Percentiles rank a stretch among this genome's conserved stretches.
These are phyloP conservation scores for Capsicum rhomboideum DNA, from an alignment of 257 asterid species.

Conservation along the genomic window DNA sequence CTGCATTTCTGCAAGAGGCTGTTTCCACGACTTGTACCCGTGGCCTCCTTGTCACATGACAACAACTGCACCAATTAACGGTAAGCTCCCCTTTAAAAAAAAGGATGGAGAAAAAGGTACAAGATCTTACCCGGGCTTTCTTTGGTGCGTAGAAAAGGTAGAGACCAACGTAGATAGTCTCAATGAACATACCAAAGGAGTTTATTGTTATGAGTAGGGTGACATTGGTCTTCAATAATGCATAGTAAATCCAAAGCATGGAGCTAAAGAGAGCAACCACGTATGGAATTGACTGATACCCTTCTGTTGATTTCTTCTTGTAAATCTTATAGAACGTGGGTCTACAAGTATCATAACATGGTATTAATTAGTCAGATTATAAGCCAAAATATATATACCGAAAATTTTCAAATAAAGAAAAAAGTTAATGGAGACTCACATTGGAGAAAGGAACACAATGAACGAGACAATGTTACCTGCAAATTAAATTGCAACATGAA, in stretches of 20 bases:
- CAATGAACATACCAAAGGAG: slow-evolving; percentile 47
- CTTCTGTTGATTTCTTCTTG: slow-evolving; percentile 55
- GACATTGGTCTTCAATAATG: slow-evolving; percentile 45
- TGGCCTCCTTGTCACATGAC: no score
- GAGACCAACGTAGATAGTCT: slow-evolving; percentile 42
- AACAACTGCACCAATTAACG: no score
- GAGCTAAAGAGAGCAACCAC: slow-evolving; percentile 56
- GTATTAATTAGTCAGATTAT: not conserved
- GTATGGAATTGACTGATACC: slow-evolving; percentile 54
- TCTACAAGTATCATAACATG: slow-evolving; percentile 11
- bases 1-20: no score
- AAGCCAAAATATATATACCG: not conserved
- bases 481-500: not conserved
- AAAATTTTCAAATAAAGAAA: not conserved
- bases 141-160: slow-evolving; percentile 42
- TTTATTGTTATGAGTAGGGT: slow-evolving; percentile 65
- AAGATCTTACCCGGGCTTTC: slow-evolving; percentile 26
- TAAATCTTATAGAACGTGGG: slow-evolving; percentile 48
- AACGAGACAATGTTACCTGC: slow-evolving; percentile 58
- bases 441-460: slow-evolving; percentile 58
- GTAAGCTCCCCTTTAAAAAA: no score
- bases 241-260: slow-evolving; percentile 68
- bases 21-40: no score
- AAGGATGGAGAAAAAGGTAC: no score
- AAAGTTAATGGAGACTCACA: slow-evolving; percentile 23